Evolutionary conservation across 2,329 filamentous ascomycete species (phyloP).

Genomic region (Chaetomium globosum): DNA sequence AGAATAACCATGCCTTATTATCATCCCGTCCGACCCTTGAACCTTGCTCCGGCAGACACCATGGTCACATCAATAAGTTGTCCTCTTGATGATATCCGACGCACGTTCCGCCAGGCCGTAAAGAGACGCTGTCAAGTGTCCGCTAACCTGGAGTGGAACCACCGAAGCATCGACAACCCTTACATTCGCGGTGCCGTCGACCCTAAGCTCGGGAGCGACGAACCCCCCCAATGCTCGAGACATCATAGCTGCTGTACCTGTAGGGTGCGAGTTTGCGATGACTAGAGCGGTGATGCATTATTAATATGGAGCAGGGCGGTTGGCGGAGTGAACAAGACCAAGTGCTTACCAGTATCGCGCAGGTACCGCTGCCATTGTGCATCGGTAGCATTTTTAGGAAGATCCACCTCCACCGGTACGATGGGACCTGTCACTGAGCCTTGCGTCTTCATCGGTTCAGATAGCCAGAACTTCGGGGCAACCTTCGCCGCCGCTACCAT

Average conservation of each 20-base stretch:
- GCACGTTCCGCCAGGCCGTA: constrained; percentile 53
- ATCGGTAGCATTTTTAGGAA: constrained; percentile 11
- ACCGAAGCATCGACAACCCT: constrained; percentile 50
- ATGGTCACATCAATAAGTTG: background rate
- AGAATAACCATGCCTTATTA: background rate
- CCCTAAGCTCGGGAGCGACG: constrained; percentile 45
- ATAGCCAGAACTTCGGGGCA: constrained; percentile 11
- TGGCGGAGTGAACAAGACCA: background rate
- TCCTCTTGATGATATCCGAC: constrained; percentile 28
- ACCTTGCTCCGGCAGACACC: background rate
- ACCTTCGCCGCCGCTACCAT: constrained; percentile 6
- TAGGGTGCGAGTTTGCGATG: constrained; percentile 42
- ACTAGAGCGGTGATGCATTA: background rate
- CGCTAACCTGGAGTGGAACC: constrained; percentile 44
- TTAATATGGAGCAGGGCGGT: background rate
- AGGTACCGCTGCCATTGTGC: constrained; percentile 11
- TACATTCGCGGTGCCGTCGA: constrained; percentile 48
- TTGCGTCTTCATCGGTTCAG: constrained; percentile 15
- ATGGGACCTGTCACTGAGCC: background rate
- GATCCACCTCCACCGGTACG: background rate
- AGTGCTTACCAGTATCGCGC: constrained; percentile 8
- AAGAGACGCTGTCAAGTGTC: constrained; percentile 49
- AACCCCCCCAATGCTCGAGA: constrained; percentile 48
- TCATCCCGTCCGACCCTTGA: background rate
- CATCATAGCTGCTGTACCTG: constrained; percentile 45